Conservation (phyloP, 75 land plant species). For the Sequoia sempervirens region DNA sequence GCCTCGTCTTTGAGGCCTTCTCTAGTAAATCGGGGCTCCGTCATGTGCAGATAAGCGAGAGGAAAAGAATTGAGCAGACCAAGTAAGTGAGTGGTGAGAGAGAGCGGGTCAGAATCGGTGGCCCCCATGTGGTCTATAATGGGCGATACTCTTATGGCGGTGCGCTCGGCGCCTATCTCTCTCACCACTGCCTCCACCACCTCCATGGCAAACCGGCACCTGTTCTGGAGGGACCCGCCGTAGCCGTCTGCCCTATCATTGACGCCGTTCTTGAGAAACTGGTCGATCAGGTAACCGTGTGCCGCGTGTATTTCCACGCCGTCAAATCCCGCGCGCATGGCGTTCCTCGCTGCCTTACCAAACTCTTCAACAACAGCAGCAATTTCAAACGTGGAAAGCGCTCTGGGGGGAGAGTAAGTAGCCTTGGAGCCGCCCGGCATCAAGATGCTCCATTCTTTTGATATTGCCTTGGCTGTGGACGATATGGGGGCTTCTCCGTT, state of each 20-base stretch:
- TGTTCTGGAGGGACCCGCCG: conserved; percentile 65
- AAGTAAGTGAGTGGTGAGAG: conserved; percentile 47
- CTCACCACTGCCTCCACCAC: conserved; percentile 33
- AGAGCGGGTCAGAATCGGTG: conserved; percentile 50
- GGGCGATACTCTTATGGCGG: conserved; percentile 64
- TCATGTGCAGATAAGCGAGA: conserved; percentile 62
- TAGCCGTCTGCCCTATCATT: conserved; percentile 70
- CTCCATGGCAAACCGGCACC: conserved; percentile 48
- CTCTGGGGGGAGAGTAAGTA: conserved; percentile 31
- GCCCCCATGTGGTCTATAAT: conserved; percentile 82
- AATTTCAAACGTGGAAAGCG: conserved; percentile 43
- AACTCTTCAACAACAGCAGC: conserved; percentile 37
- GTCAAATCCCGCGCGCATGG: conserved; percentile 77
- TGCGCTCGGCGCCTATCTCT: conserved; percentile 52
- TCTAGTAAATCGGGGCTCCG: conserved; percentile 67
- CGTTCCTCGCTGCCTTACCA: conserved; percentile 54
- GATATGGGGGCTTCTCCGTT: conserved; percentile 59
- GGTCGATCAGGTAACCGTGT: conserved; percentile 90
- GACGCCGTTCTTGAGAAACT: conserved; percentile 87
- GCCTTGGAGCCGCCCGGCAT: conserved; percentile 45
- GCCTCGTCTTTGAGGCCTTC: conserved; percentile 40
- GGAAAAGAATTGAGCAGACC: conserved; percentile 34
- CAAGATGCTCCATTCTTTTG: conserved; percentile 38
- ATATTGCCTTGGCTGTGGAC: conserved; percentile 52
- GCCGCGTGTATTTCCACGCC: conserved; percentile 85